Base-by-base conservation (phyloP, 345 rosid genomes). In the Linum tenue region DNA sequence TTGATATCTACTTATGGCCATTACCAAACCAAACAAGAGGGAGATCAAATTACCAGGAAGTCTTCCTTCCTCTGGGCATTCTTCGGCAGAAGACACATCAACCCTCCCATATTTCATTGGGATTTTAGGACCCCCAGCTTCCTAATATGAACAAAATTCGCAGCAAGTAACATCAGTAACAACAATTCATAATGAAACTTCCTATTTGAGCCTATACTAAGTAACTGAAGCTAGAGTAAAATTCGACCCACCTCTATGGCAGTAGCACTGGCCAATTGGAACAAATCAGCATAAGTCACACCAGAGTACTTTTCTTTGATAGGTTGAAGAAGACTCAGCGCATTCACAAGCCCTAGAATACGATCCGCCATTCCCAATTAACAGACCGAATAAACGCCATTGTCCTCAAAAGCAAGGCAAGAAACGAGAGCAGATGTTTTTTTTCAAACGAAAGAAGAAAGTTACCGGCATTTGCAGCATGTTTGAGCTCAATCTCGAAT, bases 1-100 rank as follows among this genome's bases (percentile, higher is more conserved):
- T 41, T 4, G 44, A 4, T 41, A 41, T 41, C 44, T 41, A 41
- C 5, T 4, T 4, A 41, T 41, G 9, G 9, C 5, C 59, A 56
- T 56, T 31, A 56, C 59, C 17, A 56, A 55, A 56, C 59, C 17
- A 56, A 56, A 56, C 59, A 15, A 10, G 59, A 15, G 59, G 59
- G 7, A 56, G 35, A 56, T 31, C 15, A 8, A 8, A 41, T 41
- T 41, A 41, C 98, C 94, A 64, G 97, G 98, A 82, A 92, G 97
- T 75, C 97, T 88, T 72, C 97, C 98, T 79, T 92, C 98, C 76
- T 92, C 97, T 56, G 98, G 98, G 67, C 97, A 90, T 67, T 86
- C 80, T 1, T 85, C 84, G 69, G 98, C 92, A 55, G 72, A 72
- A 16, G 81, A 75, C 51, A 83, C 86, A 71, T 92, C 98, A 51